Percentiles rank a stretch among this genome's conserved stretches.
Evolutionary conservation across 768 basidiomycete species (phyloP).

Genomic region (Tulasnella sp.): DNA sequence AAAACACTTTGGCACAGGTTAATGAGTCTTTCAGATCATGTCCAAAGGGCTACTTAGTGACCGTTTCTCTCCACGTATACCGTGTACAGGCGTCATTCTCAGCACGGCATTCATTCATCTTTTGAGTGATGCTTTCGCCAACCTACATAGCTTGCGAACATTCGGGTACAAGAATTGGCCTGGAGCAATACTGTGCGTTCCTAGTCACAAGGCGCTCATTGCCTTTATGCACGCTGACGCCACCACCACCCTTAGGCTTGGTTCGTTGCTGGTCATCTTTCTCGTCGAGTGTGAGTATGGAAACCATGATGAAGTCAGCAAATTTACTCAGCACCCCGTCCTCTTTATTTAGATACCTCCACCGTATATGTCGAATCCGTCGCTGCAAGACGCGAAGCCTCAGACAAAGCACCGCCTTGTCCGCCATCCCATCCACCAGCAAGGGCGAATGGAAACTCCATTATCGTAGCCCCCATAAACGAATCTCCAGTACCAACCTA

Average conservation of each 20-base stretch:
- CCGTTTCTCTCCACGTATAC: not conserved
- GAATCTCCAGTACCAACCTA: not conserved
- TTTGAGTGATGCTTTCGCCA: slow-evolving; percentile 73
- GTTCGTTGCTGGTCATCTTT: slow-evolving; percentile 71
- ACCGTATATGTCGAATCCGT: slow-evolving; percentile 75
- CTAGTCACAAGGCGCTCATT: slow-evolving; percentile 13
- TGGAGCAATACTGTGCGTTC: slow-evolving; percentile 74
- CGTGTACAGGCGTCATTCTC: slow-evolving; percentile 65
- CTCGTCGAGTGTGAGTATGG: slow-evolving; percentile 70
- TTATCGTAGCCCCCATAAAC: slow-evolving; percentile 6
- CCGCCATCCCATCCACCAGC: slow-evolving; percentile 2
- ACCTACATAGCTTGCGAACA: slow-evolving; percentile 52
- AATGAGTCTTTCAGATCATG: not conserved
- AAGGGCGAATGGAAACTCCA: not conserved
- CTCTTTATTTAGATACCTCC: slow-evolving; percentile 58
- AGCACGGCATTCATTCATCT: slow-evolving; percentile 84
- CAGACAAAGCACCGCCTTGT: slow-evolving; percentile 10
- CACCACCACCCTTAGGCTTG: slow-evolving; percentile 50
- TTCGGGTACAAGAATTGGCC: slow-evolving; percentile 58
- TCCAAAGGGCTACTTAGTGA: slow-evolving; percentile 19
- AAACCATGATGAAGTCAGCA: not conserved
- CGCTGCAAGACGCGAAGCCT: slow-evolving; percentile 43
- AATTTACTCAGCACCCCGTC: not conserved
- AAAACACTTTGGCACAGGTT: slow-evolving; percentile 83
- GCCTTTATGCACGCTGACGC: slow-evolving; percentile 17